phyloP scores from a whole-genome alignment of 441 rosid genomes.

The Gossypium aridum region DNA sequence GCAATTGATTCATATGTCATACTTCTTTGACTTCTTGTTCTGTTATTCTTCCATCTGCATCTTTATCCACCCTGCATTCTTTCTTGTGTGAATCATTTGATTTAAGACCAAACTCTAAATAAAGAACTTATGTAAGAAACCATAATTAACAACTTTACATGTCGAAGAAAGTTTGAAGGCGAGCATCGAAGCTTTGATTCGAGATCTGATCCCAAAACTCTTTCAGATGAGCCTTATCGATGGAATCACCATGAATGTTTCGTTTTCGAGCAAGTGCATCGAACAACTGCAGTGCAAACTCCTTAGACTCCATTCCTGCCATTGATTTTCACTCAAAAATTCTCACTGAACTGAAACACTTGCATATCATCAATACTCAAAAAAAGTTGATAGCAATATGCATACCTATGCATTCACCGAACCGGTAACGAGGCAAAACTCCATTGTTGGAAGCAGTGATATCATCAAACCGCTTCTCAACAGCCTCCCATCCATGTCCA shows the following conservation, averaged over 20 bases:
- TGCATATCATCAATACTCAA: background rate
- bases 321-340: background rate
- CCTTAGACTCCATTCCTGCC: conserved; percentile 43
- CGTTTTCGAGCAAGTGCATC: conserved; percentile 34
- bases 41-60: conserved; percentile 46
- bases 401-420: conserved; percentile 50
- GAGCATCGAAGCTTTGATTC: conserved; percentile 45
- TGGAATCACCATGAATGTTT: conserved; percentile 27
- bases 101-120: background rate
- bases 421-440: conserved; percentile 29
- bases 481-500: conserved; percentile 38
- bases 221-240: conserved; percentile 26
- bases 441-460: conserved; percentile 24
- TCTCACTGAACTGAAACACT: background rate
- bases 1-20: background rate
- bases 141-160: conserved; percentile 27
- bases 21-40: conserved; percentile 50
- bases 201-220: conserved; percentile 55
- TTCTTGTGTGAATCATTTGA: background rate
- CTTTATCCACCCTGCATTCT: conserved; percentile 48
- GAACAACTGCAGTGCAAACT: conserved; percentile 42
- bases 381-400: background rate
- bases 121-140: background rate
- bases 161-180: conserved; percentile 54
- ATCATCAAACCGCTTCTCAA: conserved; percentile 35